Evolutionary conservation across 139 green algal genomes (phyloP), one percentile per base, ranked within the genome.

Genomic region (Chlamydomonas asymmetrica): DNA sequence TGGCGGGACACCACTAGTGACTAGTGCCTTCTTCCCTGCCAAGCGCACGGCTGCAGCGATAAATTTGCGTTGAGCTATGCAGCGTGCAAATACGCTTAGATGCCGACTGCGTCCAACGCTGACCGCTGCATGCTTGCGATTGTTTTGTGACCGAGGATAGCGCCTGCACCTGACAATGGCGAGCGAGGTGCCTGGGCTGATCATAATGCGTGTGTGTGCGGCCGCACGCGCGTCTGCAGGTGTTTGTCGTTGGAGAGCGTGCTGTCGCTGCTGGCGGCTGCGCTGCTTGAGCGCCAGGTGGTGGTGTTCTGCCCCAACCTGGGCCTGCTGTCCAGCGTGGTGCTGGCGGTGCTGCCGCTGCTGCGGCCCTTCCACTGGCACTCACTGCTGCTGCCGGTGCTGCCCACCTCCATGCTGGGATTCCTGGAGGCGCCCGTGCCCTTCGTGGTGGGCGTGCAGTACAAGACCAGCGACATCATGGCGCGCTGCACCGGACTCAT

Each of bases 221-320:
- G 0, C 16, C 76, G 9, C n/a, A n/a, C n/a, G n/a, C n/a, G n/a
- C n/a, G n/a, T n/a, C n/a, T n/a, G n/a, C 61, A 90, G 88, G 54
- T 80, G 65, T 3, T 76, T 98, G 52, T 91, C 84, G 16, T 71
- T 98, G 56, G 91, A 97, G 1, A 95, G 92, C 84, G 80, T 98
- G 27, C 62, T 97, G 9, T 75, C 74, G 34, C 74, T 96, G 63
- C 74, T 97, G 8, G 91, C 88, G 22, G 89, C 82, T 9, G 88
- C 79, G 3, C 81, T 98, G 82, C 84, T 98, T 61, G 94, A 98
- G 88, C 87, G 87, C 74, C 92, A 97, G 82, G 76, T 96, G 40
- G 92, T 97, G 27, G 79, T 98, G 38, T 96, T 98, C 77, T 95
- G 88, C 80, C 92, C 92, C 48, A 92, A 95, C 80, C 73, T 96